A percentile compares a stretch with the other conserved stretches of the same genome.
Evolutionary conservation across 2,329 filamentous ascomycete genomes (phyloP).

Genomic region (Colletotrichum sp.): DNA sequence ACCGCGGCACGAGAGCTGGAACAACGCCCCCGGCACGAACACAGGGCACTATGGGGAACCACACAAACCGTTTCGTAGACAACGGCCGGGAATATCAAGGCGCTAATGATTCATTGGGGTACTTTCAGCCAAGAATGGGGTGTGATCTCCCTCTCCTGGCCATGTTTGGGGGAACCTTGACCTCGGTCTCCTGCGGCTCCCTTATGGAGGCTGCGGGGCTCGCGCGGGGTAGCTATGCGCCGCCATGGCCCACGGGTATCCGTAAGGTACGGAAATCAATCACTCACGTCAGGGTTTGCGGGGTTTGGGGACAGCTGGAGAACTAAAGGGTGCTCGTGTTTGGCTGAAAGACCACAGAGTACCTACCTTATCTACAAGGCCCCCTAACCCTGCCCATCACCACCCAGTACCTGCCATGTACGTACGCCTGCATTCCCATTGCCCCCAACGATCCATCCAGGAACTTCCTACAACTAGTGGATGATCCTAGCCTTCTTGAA

Average conservation of each 20-base stretch:
- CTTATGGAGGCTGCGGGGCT: neutral
- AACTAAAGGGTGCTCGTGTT: neutral
- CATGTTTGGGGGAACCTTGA: neutral
- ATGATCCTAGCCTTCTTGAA: slow-evolving; percentile 36
- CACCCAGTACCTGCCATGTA: neutral
- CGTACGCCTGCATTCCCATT: neutral
- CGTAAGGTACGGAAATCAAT: neutral
- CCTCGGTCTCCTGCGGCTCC: neutral
- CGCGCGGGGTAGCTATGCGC: neutral
- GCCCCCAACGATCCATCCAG: neutral
- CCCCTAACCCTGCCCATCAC: neutral
- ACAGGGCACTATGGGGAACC: neutral
- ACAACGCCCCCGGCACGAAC: neutral
- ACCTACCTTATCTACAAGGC: neutral
- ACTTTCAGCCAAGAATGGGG: neutral
- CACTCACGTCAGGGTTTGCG: neutral
- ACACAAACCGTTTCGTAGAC: neutral
- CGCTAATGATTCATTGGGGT: neutral
- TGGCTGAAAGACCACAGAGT: neutral
- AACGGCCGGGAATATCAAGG: neutral
- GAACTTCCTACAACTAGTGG: slow-evolving; percentile 24
- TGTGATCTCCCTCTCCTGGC: neutral
- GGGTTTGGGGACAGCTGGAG: neutral
- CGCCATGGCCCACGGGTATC: neutral
- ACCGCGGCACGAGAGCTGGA: neutral